Base-by-base conservation (phyloP, 371 early-diverging fungal species). In the Lichtheimia ornata region DNA sequence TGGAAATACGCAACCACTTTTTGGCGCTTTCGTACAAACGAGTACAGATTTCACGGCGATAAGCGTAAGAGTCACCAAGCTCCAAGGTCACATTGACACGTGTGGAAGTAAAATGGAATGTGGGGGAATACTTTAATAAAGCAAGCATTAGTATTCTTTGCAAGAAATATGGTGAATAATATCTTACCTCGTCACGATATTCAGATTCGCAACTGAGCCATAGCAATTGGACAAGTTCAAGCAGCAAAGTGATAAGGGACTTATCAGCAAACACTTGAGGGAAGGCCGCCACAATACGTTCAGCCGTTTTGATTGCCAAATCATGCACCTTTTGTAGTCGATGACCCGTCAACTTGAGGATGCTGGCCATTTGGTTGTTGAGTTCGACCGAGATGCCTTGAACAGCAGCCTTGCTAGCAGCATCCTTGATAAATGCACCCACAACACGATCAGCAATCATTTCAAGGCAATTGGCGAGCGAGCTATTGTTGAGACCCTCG, bases 161-260 rank as follows among this genome's bases (percentile, higher is more conserved):
- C 15, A 14, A 45, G 13, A 2, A 13, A 43, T 40, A 13, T 35
- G 9, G 44, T 13, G 45, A 14, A 43, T 22, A 2, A 28, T 53
- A 22, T 3, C 50, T 43, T 67, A 74, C 79, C 66, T 91, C 91
- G 58, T 91, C 91, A 47, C 87, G 83, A 58, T 87, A 84, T 78
- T 91, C 93, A 9, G 89, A 88, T 65, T 91, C 90, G 59, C 94
- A 93, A 58, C 90, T 84, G 58, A 84, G 72, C 93, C 93, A 93
- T 6, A 91, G 73, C 3, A 93, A 71, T 50, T 92, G 92, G 12
- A 90, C 85, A 30, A 93, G 69, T 70, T 93, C 94, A 42, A 93
- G 68, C 41, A 90, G 63, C 7, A 89, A 72, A 9, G 81, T 80
- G 22, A 92, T 53, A 5, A 88, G 70, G 0, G 74, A 64, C 52